phyloP scores from a whole-genome alignment of 345 rosid genomes.

The Ceriops zippeliana region DNA sequence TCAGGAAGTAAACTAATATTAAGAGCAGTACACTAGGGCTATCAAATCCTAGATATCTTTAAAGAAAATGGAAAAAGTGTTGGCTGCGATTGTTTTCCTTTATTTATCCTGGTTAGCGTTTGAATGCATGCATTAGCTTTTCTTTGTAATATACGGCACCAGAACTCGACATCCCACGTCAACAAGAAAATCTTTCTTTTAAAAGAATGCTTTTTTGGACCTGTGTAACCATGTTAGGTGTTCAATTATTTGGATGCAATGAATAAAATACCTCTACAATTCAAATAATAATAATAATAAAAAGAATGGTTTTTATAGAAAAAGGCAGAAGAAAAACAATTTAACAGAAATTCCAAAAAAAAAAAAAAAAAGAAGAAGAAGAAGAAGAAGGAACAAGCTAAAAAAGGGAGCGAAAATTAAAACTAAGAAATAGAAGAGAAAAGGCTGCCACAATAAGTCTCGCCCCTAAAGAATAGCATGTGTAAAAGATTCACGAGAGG shows the following conservation, averaged over 20 bases:
- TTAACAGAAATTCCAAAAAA: neutral
- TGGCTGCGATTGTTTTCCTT: slow-evolving; percentile 17
- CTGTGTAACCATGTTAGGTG: too few species aligned
- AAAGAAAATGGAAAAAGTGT: slow-evolving; percentile 1
- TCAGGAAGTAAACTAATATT: neutral
- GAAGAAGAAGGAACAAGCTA: too few species aligned
- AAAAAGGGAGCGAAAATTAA: too few species aligned
- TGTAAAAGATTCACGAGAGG: neutral
- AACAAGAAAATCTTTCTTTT: slow-evolving; percentile 13
- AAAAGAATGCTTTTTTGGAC: neutral
- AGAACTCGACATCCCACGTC: slow-evolving; percentile 16
- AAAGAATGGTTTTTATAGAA: neutral
- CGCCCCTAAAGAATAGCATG: too few species aligned
- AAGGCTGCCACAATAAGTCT: slow-evolving; percentile 26
- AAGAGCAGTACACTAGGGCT: neutral
- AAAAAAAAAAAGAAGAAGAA: neutral
- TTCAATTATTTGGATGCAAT: too few species aligned
- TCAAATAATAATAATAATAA: too few species aligned
- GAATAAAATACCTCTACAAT: neutral
- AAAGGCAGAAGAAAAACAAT: neutral
- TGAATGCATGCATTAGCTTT: slow-evolving; percentile 12
- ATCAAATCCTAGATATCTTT: neutral
- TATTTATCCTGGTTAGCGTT: slow-evolving; percentile 13
- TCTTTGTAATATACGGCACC: neutral
- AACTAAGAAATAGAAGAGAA: slow-evolving; percentile 13